A percentile compares a stretch with the other conserved stretches of the same genome.
Evolutionary conservation across 345 rosid species (phyloP).

Genomic region (Combretum micranthum): DNA sequence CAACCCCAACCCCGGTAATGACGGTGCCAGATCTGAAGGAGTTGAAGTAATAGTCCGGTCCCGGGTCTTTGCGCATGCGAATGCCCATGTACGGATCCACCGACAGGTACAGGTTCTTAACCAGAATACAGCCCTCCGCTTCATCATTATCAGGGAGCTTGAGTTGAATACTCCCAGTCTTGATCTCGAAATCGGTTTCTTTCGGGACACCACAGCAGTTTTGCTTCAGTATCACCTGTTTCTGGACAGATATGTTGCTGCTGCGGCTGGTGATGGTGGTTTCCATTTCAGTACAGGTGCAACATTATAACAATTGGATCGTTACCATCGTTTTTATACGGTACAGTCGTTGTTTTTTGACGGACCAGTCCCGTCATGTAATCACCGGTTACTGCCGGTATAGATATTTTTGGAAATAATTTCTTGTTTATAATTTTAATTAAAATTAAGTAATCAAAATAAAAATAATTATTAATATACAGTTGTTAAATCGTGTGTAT

Average conservation of each 20-base stretch:
- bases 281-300: too few relatives aligned
- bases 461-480: too few relatives aligned
- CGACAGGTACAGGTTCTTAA: slow-evolving; percentile 11
- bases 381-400: too few relatives aligned
- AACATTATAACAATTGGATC: too few relatives aligned
- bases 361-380: too few relatives aligned
- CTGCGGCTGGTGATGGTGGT: too few relatives aligned
- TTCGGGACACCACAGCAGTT: slow-evolving; percentile 11
- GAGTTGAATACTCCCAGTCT: neutral
- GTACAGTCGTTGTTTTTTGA: too few relatives aligned
- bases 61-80: slow-evolving; percentile 7
- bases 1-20: slow-evolving; percentile 7
- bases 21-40: slow-evolving; percentile 6
- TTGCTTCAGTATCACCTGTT: slow-evolving; percentile 13
- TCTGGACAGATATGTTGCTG: neutral
- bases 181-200: slow-evolving; percentile 13
- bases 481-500: too few relatives aligned
- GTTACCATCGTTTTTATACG: too few relatives aligned
- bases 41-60: slow-evolving; percentile 1
- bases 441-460: too few relatives aligned
- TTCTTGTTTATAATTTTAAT: too few relatives aligned
- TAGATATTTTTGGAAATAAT: too few relatives aligned
- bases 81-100: slow-evolving; percentile 11
- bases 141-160: neutral
- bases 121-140: slow-evolving; percentile 18